Evolutionary conservation across 768 basidiomycete species (phyloP).

Genomic region (Boletus rubroflammeus): DNA sequence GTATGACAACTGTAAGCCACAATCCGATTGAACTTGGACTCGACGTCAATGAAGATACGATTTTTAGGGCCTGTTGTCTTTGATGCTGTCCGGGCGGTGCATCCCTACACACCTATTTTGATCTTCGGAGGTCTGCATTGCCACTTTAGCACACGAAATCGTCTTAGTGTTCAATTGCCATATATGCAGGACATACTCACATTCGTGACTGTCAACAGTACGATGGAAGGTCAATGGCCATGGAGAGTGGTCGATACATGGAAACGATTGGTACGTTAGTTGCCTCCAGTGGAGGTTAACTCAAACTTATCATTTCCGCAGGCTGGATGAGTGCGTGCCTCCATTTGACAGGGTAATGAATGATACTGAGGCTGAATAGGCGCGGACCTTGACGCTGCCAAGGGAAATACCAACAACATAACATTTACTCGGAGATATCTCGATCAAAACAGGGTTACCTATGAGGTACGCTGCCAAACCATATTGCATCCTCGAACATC

Average conservation of each 20-base stretch:
- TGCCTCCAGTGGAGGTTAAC: background rate
- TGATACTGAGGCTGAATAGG: slow-evolving; percentile 28
- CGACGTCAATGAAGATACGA: background rate
- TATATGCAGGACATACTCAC: slow-evolving; percentile 46
- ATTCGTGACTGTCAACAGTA: slow-evolving; percentile 28
- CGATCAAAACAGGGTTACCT: slow-evolving; percentile 78
- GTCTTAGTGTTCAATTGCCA: background rate
- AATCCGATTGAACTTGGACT: background rate
- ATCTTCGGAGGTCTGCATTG: slow-evolving; percentile 64
- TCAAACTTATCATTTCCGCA: background rate
- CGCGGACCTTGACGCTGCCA: slow-evolving; percentile 43
- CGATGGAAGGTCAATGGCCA: slow-evolving; percentile 30
- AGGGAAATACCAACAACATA: slow-evolving; percentile 44
- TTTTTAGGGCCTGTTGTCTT: slow-evolving; percentile 70
- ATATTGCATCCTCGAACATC: background rate
- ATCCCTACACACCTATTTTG: slow-evolving; percentile 72
- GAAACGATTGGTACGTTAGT: slow-evolving; percentile 72
- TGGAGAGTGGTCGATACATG: slow-evolving; percentile 88
- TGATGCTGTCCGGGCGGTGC: slow-evolving; percentile 66
- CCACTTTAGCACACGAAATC: background rate
- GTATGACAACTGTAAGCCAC: slow-evolving; percentile 55
- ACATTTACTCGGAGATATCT: slow-evolving; percentile 70
- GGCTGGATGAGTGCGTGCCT: slow-evolving; percentile 60
- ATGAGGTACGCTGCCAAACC: slow-evolving; percentile 44
- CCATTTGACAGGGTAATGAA: background rate